phyloP scores from a whole-genome alignment of 2,329 filamentous ascomycete species.

The Stachybotrys echinatus region DNA sequence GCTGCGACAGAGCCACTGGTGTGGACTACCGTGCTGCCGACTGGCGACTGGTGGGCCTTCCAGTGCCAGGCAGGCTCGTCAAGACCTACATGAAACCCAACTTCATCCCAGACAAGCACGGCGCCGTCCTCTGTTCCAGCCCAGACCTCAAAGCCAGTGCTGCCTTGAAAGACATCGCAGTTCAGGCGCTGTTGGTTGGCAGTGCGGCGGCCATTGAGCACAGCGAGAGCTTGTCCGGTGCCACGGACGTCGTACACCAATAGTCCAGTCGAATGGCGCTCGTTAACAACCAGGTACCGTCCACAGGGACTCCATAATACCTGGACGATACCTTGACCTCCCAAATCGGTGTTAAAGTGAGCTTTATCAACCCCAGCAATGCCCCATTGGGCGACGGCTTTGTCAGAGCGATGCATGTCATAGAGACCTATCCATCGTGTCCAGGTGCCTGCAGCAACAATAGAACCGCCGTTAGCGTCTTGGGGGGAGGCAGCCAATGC shows the following conservation, averaged over 20 bases:
- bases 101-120: conserved; percentile 54
- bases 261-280: conserved; percentile 49
- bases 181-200: conserved; percentile 50
- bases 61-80: conserved; percentile 44
- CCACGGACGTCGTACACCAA: conserved; percentile 60
- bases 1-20: conserved; percentile 49
- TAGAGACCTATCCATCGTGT: conserved; percentile 59
- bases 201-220: conserved; percentile 44
- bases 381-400: conserved; percentile 53
- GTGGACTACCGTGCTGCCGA: conserved; percentile 47
- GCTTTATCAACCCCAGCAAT: conserved; percentile 49
- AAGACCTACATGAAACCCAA: conserved; percentile 42
- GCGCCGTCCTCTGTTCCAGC: conserved; percentile 49
- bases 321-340: conserved; percentile 59
- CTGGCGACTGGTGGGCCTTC: conserved; percentile 38
- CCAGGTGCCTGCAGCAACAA: conserved; percentile 60
- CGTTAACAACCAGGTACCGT: conserved; percentile 56
- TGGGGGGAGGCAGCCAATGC: conserved; percentile 43
- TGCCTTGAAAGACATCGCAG: conserved; percentile 47
- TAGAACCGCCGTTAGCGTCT: conserved; percentile 21
- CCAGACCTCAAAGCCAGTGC: conserved; percentile 55
- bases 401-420: conserved; percentile 49
- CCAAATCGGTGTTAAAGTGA: conserved; percentile 31
- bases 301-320: conserved; percentile 59
- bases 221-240: conserved; percentile 50